Evolutionary conservation across 345 rosid genomes (phyloP).

Genomic region (Adansonia digitata): DNA sequence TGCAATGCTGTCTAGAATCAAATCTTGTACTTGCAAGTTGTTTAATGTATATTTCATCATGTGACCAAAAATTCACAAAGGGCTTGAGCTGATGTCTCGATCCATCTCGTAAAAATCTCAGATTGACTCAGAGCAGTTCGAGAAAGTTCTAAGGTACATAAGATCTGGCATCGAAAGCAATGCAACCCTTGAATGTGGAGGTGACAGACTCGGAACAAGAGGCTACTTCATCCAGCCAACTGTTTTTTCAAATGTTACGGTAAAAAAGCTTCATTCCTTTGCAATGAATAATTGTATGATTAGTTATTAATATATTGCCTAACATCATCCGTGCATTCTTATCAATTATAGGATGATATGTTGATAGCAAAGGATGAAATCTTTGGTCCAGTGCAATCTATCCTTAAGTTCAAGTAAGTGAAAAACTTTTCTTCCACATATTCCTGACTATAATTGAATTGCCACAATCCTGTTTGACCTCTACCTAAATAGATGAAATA

Average conservation of each 20-base stretch:
- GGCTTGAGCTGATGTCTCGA: not conserved
- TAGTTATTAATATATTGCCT: not conserved
- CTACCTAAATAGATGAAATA: not conserved
- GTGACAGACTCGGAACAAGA: slow-evolving; percentile 63
- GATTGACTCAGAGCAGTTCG: slow-evolving; percentile 72
- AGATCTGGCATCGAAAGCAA: slow-evolving; percentile 64
- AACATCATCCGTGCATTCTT: not conserved
- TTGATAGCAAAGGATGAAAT: slow-evolving; percentile 90
- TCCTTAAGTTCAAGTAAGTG: slow-evolving; percentile 84
- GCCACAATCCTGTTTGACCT: not conserved
- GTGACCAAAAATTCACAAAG: not conserved
- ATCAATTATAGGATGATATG: slow-evolving; percentile 74
- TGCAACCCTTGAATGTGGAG: slow-evolving; percentile 92
- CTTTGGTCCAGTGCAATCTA: slow-evolving; percentile 95
- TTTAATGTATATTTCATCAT: not conserved
- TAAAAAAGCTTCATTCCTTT: slow-evolving; percentile 9
- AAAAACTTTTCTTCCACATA: not conserved
- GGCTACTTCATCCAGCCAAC: slow-evolving; percentile 95
- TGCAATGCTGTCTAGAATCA: not conserved
- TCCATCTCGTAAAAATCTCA: slow-evolving; percentile 21
- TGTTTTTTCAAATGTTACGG: slow-evolving; percentile 90
- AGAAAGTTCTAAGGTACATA: slow-evolving; percentile 76
- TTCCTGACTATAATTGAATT: not conserved
- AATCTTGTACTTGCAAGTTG: not conserved
- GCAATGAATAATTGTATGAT: not conserved